These are phyloP conservation scores for Penicillium sp. DNA, from an alignment of 2,329 filamentous ascomycete species.

Conservation along the genomic window DNA sequence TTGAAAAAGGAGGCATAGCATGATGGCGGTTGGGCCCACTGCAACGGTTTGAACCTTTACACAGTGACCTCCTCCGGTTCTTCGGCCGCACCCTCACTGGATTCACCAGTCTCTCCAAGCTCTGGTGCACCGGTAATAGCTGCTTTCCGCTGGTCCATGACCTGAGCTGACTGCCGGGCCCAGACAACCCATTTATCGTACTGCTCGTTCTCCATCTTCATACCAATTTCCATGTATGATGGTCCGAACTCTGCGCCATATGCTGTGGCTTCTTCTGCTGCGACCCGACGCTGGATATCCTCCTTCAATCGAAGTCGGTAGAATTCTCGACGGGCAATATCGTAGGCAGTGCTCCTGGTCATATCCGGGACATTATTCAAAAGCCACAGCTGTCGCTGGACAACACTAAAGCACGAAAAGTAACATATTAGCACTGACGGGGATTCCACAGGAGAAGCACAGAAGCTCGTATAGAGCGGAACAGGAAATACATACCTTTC, in stretches of 20 bases:
- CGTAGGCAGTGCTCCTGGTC: slow-evolving; percentile 71
- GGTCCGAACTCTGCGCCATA: slow-evolving; percentile 89
- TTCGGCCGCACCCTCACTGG: slow-evolving; percentile 24
- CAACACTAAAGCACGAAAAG: slow-evolving; percentile 61
- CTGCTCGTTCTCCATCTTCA: slow-evolving; percentile 74
- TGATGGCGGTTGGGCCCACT: slow-evolving; percentile 2
- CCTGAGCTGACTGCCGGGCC: slow-evolving; percentile 59
- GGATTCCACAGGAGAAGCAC: background rate
- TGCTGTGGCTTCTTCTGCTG: slow-evolving; percentile 80
- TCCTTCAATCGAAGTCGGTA: slow-evolving; percentile 79
- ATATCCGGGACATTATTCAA: slow-evolving; percentile 64
- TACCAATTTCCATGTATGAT: slow-evolving; percentile 69
- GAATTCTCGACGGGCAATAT: slow-evolving; percentile 83
- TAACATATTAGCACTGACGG: slow-evolving; percentile 10
- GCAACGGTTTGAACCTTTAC: background rate
- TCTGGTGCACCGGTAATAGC: slow-evolving; percentile 42
- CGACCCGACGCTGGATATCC: slow-evolving; percentile 78
- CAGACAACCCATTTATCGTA: slow-evolving; percentile 85
- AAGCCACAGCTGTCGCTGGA: slow-evolving; percentile 87
- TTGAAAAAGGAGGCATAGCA: background rate
- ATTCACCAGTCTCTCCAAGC: slow-evolving; percentile 38
- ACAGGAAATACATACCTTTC: slow-evolving; percentile 63
- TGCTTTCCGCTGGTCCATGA: slow-evolving; percentile 49
- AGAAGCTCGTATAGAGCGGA: background rate
- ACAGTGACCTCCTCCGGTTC: background rate